Percentiles rank a stretch among this genome's conserved stretches.
These are phyloP conservation scores for Mayamaea pseudoterrestris DNA, from an alignment of 108 stramenopile species.

Conservation along the genomic window DNA sequence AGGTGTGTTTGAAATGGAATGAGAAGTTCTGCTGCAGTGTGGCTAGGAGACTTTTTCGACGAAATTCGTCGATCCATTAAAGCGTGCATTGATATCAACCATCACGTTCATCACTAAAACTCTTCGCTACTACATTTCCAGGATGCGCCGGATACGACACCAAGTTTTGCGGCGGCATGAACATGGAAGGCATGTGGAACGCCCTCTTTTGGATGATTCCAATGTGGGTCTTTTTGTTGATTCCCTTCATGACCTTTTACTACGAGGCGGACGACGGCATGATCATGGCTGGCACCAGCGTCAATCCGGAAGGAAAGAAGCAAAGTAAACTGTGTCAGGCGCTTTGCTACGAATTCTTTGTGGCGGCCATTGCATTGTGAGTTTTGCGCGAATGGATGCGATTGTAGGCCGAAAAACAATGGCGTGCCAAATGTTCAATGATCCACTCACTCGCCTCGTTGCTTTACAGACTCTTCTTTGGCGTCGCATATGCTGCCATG, in stretches of 20 bases:
- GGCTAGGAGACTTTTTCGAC: constrained; percentile 4
- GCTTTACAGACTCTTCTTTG: constrained; percentile 52
- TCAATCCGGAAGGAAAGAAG: constrained; percentile 21
- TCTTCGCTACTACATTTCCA: constrained; percentile 6
- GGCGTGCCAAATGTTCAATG: no score
- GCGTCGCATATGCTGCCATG: constrained; percentile 40
- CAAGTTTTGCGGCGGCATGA: constrained; percentile 76
- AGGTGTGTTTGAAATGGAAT: constrained; percentile 33
- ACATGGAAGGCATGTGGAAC: constrained; percentile 86
- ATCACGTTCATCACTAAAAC: neutral
- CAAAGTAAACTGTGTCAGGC: constrained; percentile 53
- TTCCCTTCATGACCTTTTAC: constrained; percentile 90
- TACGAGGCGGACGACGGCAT: constrained; percentile 92
- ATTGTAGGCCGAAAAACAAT: no score
- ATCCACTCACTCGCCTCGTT: no score
- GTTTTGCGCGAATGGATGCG: no score
- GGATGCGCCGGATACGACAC: constrained; percentile 78
- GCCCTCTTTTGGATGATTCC: constrained; percentile 78
- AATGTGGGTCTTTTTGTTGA: constrained; percentile 63
- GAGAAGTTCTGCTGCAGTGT: constrained; percentile 6
- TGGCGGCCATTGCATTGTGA: constrained; percentile 60
- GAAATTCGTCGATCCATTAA: neutral
- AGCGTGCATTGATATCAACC: neutral
- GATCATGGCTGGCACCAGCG: constrained; percentile 69
- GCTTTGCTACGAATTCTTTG: constrained; percentile 48